Conservation (phyloP, 106 monocot genomes). For the Ottelia alismoides region DNA sequence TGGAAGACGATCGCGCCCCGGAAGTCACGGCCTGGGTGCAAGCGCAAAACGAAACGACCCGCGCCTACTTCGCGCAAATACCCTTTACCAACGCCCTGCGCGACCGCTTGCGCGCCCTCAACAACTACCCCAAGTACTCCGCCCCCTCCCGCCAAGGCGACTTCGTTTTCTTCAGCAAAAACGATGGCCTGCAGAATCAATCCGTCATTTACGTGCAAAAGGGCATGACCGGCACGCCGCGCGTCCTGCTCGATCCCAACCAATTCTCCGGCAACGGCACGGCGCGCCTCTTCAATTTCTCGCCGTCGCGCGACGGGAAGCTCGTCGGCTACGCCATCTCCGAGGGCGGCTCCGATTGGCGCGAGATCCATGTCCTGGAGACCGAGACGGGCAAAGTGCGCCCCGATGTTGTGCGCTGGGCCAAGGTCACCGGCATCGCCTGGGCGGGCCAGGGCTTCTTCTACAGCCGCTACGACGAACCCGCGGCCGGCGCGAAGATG, state of each 20-base stretch:
- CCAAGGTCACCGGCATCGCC: neutral
- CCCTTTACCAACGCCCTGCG: no score
- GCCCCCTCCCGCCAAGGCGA: no score
- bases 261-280: neutral
- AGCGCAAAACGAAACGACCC: no score
- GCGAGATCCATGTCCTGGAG: neutral
- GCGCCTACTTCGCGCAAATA: no score
- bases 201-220: neutral
- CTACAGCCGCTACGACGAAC: no score
- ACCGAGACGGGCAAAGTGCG: neutral
- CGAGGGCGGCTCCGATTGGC: neutral
- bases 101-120: no score
- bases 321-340: neutral
- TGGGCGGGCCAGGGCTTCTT: neutral
- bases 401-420: neutral
- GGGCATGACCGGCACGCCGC: neutral
- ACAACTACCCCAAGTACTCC: no score
- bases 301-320: neutral
- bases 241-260: neutral
- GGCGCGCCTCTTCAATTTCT: neutral
- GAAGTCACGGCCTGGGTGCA: no score
- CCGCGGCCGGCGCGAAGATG: no score
- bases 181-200: neutral
- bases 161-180: neutral
- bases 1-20: no score